phyloP scores from a whole-genome alignment of 805 yeast genomes.

The Torulaspora gathmanii region DNA sequence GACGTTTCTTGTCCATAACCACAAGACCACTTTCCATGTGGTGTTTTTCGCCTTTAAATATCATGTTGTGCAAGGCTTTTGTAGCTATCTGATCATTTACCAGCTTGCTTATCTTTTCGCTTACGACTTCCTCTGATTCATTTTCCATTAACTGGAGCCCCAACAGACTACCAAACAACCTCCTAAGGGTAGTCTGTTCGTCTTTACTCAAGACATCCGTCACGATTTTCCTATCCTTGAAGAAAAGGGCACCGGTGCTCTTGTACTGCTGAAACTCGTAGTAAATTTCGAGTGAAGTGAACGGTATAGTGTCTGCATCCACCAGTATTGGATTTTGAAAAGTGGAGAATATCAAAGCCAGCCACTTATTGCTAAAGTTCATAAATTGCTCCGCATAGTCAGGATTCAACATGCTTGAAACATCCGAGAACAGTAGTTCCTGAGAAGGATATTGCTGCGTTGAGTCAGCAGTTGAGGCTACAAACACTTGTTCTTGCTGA shows the following conservation, averaged over 20 bases:
- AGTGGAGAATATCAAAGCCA: conserved; percentile 45
- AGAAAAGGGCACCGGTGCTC: conserved; percentile 42
- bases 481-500: conserved; percentile 35
- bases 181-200: conserved; percentile 5
- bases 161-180: conserved; percentile 1
- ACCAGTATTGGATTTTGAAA: conserved; percentile 46
- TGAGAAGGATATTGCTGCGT: conserved; percentile 31
- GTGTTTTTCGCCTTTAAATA: conserved; percentile 18
- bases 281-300: conserved; percentile 39
- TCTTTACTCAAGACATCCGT: conserved; percentile 6
- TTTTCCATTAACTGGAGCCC: not conserved
- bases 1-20: conserved; percentile 27
- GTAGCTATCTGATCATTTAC: conserved; percentile 3
- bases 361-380: conserved; percentile 45
- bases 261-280: conserved; percentile 37
- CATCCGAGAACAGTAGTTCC: conserved; percentile 41
- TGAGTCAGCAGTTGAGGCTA: conserved; percentile 34
- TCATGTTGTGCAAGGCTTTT: conserved; percentile 6
- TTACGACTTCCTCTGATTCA: not conserved
- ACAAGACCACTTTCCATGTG: conserved; percentile 41
- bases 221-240: conserved; percentile 39
- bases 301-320: conserved; percentile 50
- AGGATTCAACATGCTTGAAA: conserved; percentile 25
- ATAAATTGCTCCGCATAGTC: conserved; percentile 33
- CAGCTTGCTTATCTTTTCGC: not conserved